A percentile compares a stretch with the other conserved stretches of the same genome.
Conservation (phyloP, 2,329 filamentous ascomycete species). For the Fusarium lyarnte region DNA sequence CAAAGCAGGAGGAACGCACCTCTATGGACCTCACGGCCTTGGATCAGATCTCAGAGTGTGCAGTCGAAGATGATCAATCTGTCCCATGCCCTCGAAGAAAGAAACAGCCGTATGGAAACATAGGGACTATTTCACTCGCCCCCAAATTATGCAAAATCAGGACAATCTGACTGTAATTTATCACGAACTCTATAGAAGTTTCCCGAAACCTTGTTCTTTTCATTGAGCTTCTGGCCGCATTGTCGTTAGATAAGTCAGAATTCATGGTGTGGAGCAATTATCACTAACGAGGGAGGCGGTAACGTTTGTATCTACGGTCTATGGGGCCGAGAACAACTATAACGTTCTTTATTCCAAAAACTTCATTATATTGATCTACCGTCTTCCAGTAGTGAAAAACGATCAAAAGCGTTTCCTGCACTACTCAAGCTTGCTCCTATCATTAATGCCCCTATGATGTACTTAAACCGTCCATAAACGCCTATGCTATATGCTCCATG, state of each 20-base stretch:
- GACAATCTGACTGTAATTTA: neutral
- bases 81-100: neutral
- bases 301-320: neutral
- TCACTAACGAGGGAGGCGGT: neutral
- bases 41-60: neutral
- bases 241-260: neutral
- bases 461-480: slow-evolving; percentile 9
- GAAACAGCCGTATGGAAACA: neutral
- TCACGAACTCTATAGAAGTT: neutral
- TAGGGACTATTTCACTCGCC: neutral
- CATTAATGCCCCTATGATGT: neutral
- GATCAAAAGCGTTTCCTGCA: neutral
- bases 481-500: neutral
- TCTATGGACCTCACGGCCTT: neutral
- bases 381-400: neutral
- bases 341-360: neutral
- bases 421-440: neutral
- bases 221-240: neutral
- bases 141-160: neutral
- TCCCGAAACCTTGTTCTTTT: neutral
- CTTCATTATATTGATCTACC: neutral
- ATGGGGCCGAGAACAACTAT: neutral
- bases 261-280: neutral
- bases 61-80: neutral
- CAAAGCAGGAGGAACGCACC: too few species aligned